Evolutionary conservation across 257 asterid species (phyloP), one percentile per base, ranked within the genome.

Genomic region (Marsdenia floribunda): DNA sequence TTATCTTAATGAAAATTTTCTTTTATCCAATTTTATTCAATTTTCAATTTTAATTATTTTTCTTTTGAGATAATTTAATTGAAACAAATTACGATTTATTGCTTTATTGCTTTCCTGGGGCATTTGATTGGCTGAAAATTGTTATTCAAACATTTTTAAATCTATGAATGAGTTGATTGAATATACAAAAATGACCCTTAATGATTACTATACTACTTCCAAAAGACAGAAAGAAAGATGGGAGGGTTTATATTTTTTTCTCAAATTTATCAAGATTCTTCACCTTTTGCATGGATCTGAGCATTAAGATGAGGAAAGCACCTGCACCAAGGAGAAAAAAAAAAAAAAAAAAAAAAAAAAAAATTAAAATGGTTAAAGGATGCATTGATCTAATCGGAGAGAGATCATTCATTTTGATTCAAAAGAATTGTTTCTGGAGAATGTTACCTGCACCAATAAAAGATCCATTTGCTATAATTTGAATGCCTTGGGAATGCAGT

Each of bases 211-310:
- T 16, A 4, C 58, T 53, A 53, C 40, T 58, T 58, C 3, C 24
- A 58, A 9, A 57, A 21, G 12, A 11, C 33, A 29, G 33, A 29
- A 29, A 8, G 53, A 12, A 12, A 14, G 35, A 29, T 11, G 33
- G 33, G 16, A 49, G 33, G 16, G 35, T 3, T 22, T 37, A 91
- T 76, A 92, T 90, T 97, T 91, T 91, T 73, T 85, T 88, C 87
- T 94, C 98, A 82, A 94, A 83, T 65, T 90, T 91, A 77, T 94
- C 98, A 40, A 91, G 97, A 54, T n/a, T 89, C 61, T 85, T 87
- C 89, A 89, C 97, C 90, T 92, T 85, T 61, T 85, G 92, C 98
- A 94, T 94, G 75, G 98, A 91, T 85, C 91, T 88, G 22, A 88
- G 19, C 12, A 90, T 71, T 42, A 90, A 83, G 64, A 86, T 74